Base-by-base conservation (phyloP, 192 early-diverging fungal species). In the Coemansia sp. region DNA sequence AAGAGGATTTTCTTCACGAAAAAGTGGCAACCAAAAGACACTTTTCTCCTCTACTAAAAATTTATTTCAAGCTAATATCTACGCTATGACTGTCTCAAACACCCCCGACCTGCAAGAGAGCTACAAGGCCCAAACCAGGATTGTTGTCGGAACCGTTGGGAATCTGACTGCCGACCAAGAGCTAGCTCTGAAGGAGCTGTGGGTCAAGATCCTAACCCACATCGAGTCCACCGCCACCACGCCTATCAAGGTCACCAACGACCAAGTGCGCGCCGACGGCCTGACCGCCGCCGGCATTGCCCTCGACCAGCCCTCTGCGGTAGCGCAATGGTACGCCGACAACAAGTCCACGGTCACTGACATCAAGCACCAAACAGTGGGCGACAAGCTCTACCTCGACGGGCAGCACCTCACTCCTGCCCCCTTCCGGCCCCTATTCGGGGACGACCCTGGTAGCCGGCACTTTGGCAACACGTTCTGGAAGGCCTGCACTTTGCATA, bases 401-500 rank as follows among this genome's bases (percentile, higher is more conserved):
- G 77, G 72, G 21, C 60, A 62, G 26, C 64, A 21, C 35, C 65
- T 57, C 0, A 69, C 75, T 3, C 77, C 77, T 4, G 33, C 37
- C 9, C 23, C 26, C 0, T 80, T 80, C 25, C 66, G 47, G 61
- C 78, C 78, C 23, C 69, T 80, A 31, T 75, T 80, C 42, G 62
- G 70, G 55, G 69, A 72, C 56, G 23, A 42, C 1, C 48, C 35
- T 0, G 41, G 59, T 21, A 52, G 37, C 36, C 52, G 78, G 16
- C 52, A 26, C 31, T 80, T 80, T 23, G 16, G 34, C 55, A 71
- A 64, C 35, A 62, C 69, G 12, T 75, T 80, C 43, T 80, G 78
- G 78, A 69, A 67, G 36, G 68, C 78, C 5, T 61, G 64, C 28
- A 68, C 75, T 53, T 59, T 68, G 3, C 42, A 68, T 48, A 59